Evolutionary conservation across 345 rosid genomes (phyloP).

Genomic region (Mercurialis annua): DNA sequence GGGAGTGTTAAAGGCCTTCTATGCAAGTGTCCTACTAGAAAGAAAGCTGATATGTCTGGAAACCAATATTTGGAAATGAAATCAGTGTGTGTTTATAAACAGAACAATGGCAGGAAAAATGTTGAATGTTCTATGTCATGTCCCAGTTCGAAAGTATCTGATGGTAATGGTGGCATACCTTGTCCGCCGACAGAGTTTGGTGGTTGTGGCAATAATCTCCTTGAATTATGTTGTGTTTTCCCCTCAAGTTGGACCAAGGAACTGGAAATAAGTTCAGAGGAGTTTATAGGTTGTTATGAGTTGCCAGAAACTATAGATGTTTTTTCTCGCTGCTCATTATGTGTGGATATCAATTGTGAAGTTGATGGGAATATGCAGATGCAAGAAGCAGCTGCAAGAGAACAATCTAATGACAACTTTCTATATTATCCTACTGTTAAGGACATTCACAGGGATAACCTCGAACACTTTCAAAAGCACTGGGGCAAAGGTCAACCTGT

Average conservation of each 20-base stretch:
- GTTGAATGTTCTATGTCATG: slow-evolving; percentile 31
- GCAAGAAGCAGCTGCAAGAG: slow-evolving; percentile 66
- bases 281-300: slow-evolving; percentile 81
- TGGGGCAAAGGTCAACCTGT: slow-evolving; percentile 96
- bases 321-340: slow-evolving; percentile 59
- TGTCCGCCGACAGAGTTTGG: slow-evolving; percentile 57
- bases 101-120: slow-evolving; percentile 21
- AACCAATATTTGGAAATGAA: slow-evolving; percentile 31
- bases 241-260: slow-evolving; percentile 56
- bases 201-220: slow-evolving; percentile 56
- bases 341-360: slow-evolving; percentile 45
- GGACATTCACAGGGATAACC: slow-evolving; percentile 58
- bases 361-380: slow-evolving; percentile 42
- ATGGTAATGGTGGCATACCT: slow-evolving; percentile 34
- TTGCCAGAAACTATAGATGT: slow-evolving; percentile 65
- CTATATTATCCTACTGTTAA: slow-evolving; percentile 52
- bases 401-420: slow-evolving; percentile 59
- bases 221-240: slow-evolving; percentile 48
- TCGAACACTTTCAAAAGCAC: slow-evolving; percentile 91
- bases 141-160: slow-evolving; percentile 30
- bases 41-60: slow-evolving; percentile 30
- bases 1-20: slow-evolving; percentile 35
- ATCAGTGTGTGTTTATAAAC: slow-evolving; percentile 22
- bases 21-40: slow-evolving; percentile 33
- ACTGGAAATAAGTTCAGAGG: slow-evolving; percentile 81